phyloP scores from a whole-genome alignment of 495 filamentous ascomycete species.

The Penicillium soppii region DNA sequence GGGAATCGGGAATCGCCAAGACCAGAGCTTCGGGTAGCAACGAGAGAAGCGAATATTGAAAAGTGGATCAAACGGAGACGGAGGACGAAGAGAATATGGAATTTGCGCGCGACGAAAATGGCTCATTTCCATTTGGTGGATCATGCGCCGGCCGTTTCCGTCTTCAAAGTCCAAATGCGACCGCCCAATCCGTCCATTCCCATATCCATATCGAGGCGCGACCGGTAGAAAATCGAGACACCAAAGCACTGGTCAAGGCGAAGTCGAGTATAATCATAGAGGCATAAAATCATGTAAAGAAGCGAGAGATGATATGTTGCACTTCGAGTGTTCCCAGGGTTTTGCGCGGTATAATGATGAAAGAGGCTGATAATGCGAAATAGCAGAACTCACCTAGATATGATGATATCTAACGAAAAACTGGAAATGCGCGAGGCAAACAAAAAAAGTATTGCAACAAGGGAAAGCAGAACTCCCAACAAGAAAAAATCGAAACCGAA shows the following conservation, averaged over 20 bases:
- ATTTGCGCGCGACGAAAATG: slow-evolving; percentile 1
- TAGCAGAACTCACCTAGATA: slow-evolving; percentile 21
- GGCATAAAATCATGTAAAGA: not conserved
- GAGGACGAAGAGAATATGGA: not conserved
- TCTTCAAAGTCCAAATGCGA: slow-evolving; percentile 22
- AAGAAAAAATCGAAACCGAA: slow-evolving; percentile 34
- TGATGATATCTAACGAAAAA: slow-evolving; percentile 13
- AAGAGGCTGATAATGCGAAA: slow-evolving; percentile 19
- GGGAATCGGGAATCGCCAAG: slow-evolving; percentile 13
- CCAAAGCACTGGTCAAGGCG: slow-evolving; percentile 13
- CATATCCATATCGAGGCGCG: not conserved
- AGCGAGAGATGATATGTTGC: not conserved
- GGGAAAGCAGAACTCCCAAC: slow-evolving; percentile 31
- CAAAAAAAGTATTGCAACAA: slow-evolving; percentile 21
- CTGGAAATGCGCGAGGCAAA: slow-evolving; percentile 28
- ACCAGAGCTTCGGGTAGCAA: slow-evolving; percentile 6
- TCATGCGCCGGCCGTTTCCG: slow-evolving; percentile 29
- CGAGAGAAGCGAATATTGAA: not conserved
- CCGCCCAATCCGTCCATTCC: slow-evolving; percentile 15
- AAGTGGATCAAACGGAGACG: slow-evolving; percentile 6
- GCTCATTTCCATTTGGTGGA: not conserved
- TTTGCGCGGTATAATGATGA: slow-evolving; percentile 10
- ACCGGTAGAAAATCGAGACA: slow-evolving; percentile 5
- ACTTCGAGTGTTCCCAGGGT: no score
- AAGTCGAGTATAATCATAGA: not conserved